Evolutionary conservation across 2,329 filamentous ascomycete species (phyloP), one percentile per base, ranked within the genome.

Genomic region (Magnaporthiopsis poae): DNA sequence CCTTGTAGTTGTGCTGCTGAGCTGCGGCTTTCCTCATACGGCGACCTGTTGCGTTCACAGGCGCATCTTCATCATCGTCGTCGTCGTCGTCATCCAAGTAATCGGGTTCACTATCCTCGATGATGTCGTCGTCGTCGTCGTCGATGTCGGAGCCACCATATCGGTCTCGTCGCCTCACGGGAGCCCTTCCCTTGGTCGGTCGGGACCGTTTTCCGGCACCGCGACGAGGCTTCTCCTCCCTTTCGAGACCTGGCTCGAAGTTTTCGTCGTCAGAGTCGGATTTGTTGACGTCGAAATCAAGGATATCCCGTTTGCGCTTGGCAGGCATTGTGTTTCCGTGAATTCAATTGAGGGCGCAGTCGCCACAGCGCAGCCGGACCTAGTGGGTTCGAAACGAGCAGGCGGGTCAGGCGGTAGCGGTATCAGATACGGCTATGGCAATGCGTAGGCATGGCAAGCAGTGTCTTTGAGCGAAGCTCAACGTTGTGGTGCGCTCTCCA

Each of bases 241-340:
- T 69, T 59, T 76, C 79, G 70, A 82, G 80, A 35, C 75, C 71
- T 21, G 86, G 86, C 67, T 87, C 83, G 72, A 89, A 89, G 74
- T 88, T 88, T 70, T 86, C 85, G 72, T 89, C 87, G 64, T 86
- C 83, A 2, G 87, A 80, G 70, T 89, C 87, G 64, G 87, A 89
- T 73, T 86, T 84, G 74, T 88, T 88, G 3, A 84, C 85, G 74
- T 89, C 87, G 70, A 88, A 89, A 66, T 86, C 82, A 66, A 86
- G 76, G 36, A 77, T 73, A 67, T 80, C 80, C 69, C 82, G 78
- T 80, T 88, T 89, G 66, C 86, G 79, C 74, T 87, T 87, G 67
- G 74, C 70, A n/a, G 77, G 74, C 80, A 81, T 81, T 36, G 70
- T 25, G 46, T 21, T 25, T 56, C 46, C n/a, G 46, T 56, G 3